Evolutionary conservation across 345 rosid species (phyloP), one percentile per base, ranked within the genome.

Genomic region (Hevea brasiliensis): DNA sequence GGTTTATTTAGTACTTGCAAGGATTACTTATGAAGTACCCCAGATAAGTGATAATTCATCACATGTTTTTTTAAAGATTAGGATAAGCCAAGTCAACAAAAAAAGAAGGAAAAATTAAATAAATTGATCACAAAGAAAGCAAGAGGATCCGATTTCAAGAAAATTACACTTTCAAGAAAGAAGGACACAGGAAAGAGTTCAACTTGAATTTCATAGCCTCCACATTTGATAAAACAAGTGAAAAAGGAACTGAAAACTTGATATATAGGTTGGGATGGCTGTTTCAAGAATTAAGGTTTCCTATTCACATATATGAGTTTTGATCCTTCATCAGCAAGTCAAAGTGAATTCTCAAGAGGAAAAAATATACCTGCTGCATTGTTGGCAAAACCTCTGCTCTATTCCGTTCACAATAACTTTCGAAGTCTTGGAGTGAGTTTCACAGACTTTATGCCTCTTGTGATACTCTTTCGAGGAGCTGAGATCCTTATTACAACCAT

Each of bases 311-410:
- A 32, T 27, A 51, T 68, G 10, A 15, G 7, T 70, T 17, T 29
- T 21, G 2, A 3, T 40, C 20, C 4, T 51, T 57, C 35, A 66
- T 27, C 24, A 18, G 23, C 0, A 35, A 50, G 37, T 15, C 21
- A 18, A 40, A 53, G 53, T 14, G 20, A 67, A 67, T n/a, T 54
- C 11, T 24, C 0, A 62, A 13, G 18, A 56, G 26, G 45, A 32
- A 23, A 23, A 42, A 50, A 58, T 79, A 44, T 70, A 87, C 90
- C 88, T 83, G 82, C 90, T 87, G 62, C 90, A 87, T 64, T 87
- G 90, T 78, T 87, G 90, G 75, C 90, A 87, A 82, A 87, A 87
- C 70, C 90, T 83, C 81, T 87, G 85, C 37, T 87, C 85, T 8
- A 76, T 51, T 58, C 88, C 90, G 32, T 85, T 85, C 13, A 87